Evolutionary conservation across 768 basidiomycete genomes (phyloP), one percentile per base, ranked within the genome.

Genomic region (Tubosaeta brunneosetosa): DNA sequence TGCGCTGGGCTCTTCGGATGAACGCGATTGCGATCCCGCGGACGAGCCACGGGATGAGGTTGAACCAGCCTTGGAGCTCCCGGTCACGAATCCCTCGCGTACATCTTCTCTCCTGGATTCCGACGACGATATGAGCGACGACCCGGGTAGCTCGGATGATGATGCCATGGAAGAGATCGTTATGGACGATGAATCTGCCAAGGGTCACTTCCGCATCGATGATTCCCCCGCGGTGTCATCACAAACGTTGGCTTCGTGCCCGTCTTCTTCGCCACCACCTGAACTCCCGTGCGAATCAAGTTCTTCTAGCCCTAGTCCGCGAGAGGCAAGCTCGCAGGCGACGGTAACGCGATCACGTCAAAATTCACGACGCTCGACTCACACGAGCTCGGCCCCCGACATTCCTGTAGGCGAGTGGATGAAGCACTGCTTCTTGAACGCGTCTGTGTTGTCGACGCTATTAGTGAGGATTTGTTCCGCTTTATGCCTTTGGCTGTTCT

Each of bases 161-260:
- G 88, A 89, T 44, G 79, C 72, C 0, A 88, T 90, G 84, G 90
- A 91, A 58, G 89, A 91, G 55, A 86, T 93, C 45, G 81, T 79
- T 26, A 85, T 88, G 77, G 79, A 83, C 57, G 88, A 88, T 22
- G 84, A 85, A 38, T 72, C 80, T 32, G 66, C 63, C 38, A 72
- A 63, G 45, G 64, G 63, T 52, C 73, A 69, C 55, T 40, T 51
- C 50, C 55, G 29, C 43, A 50, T 33, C 22, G 52, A 47, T 44
- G 72, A 74, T 46, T 64, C 69, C 32, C 70, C 52, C 32, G 64
- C 66, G 52, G 72, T 66, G 58, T 62, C 66, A 34, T 67, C 65
- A 37, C 62, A 62, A 42, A 58, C 65, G 8, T 52, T 62, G 10
- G 58, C 64, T 49, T 63, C 71, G 44, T 66, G 63, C 51, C 52